Base-by-base conservation (phyloP, 148 eudicot genomes). In the Beta vulgaris region DNA sequence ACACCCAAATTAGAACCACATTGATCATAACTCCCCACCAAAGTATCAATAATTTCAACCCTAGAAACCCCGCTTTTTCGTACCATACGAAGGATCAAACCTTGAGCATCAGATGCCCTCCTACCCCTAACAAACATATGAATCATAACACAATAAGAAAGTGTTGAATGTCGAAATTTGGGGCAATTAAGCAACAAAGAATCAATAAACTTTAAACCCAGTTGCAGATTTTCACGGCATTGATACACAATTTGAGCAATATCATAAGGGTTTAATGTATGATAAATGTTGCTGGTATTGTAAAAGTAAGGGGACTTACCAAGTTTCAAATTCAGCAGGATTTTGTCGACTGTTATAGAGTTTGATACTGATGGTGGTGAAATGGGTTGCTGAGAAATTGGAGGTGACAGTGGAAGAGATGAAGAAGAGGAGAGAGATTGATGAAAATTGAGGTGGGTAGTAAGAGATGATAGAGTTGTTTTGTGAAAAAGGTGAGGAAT, bases 71-170 rank as follows among this genome's bases (percentile, higher is more conserved):
- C 91, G 43, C 89, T 88, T 70, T 82, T 86, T 69, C 96, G 57
- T 32, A 93, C 76, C 92, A 93, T 91, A 35, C 92, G 77, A 44
- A 93, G 87, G 68, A 93, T 80, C 69, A 89, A 79, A 81, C 68
- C 88, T 77, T 89, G 98, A 0, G 93, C 96, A 44, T 91, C 92
- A 0, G 91, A 79, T 63, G 66, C 44, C 82, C 91, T 87, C 68
- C 80, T 80, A 74, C 82, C 76, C 78, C 87, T 87, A 53, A 83
- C 77, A 62, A 91, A 76, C 16, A 89, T 63, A 43, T 86, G 88
- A 29, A 89, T 67, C 68, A 88, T 85, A 14, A 84, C 86, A 66
- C 92, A 84, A 55, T 86, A 73, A 6, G 93, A 91, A 40, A 46
- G 70, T 13, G 79, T 78, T 0, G 90, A 86, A 80, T 90, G 96